Base-by-base conservation (phyloP, 2,329 filamentous ascomycete genomes). In the Aspergillus udagawae region DNA sequence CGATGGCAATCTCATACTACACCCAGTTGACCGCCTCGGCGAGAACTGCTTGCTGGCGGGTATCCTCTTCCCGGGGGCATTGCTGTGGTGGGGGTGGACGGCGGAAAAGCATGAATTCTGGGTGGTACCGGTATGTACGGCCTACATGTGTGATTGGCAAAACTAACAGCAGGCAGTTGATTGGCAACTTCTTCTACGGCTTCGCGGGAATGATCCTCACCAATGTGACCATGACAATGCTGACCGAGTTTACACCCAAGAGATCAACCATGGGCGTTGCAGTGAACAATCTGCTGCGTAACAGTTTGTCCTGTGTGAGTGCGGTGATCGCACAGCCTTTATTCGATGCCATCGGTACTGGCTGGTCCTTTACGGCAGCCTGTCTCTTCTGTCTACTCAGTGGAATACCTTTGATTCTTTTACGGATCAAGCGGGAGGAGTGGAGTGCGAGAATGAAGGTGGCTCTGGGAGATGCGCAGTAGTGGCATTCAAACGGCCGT, bases 401-500 rank as follows among this genome's bases (percentile, higher is more conserved):
- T 49, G 53, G 42, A 10, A 68, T 35, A 17, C 32, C 32, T 51
- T 32, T 55, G 20, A 47, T 57, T 8, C 48, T 55, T n/a, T 21
- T 58, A 25, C 32, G 47, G 29, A 58, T 53, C 25, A 54, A 54
- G 17, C 45, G 53, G 44, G 53, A 54, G 1, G 28, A 42, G n/a
- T 54, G 53, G 53, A 49, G 29, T 49, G 44, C 23, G 44, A 54
- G 38, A 29, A 54, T 54, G 53, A 52, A 2, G 38, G 38, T 20
- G 38, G 38, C 38, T 42, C 38, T 42, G 38, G 38, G 38, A 5
- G 41, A 44, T 44, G 3, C 21, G n/a, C 41, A 44, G 41, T 44
- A 44, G 41, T 29, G 28, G 23, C 23, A 29, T 29, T n/a, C n/a
- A n/a, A n/a, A 84, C 80, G 0, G 70, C 83, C 9, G 74, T 86